A percentile compares a stretch with the other conserved stretches of the same genome.
phyloP scores from a whole-genome alignment of 805 yeast genomes.

The Komagataella ulmi region DNA sequence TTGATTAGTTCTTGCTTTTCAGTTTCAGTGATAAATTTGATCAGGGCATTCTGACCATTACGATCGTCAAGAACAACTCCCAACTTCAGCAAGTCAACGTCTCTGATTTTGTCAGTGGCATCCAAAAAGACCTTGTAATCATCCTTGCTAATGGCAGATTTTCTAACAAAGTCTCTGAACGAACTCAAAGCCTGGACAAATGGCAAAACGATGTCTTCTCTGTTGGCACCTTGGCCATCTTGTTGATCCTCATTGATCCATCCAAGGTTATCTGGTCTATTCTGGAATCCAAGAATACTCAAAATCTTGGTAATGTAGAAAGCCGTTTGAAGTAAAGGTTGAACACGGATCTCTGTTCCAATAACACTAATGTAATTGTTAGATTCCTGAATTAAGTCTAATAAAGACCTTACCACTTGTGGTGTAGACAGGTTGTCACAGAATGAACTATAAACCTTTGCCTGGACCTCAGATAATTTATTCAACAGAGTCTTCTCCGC shows the following conservation, averaged over 20 bases:
- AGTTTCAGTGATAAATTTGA: conserved; percentile 60
- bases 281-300: conserved; percentile 61
- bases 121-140: conserved; percentile 41
- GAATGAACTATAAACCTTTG: conserved; percentile 59
- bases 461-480: conserved; percentile 37
- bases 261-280: conserved; percentile 61
- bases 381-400: conserved; percentile 55
- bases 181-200: conserved; percentile 63
- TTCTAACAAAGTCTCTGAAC: conserved; percentile 76
- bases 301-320: conserved; percentile 62
- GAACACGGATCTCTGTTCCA: conserved; percentile 43
- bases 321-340: conserved; percentile 51
- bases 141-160: conserved; percentile 49
- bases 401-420: conserved; percentile 47
- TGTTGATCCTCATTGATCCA: conserved; percentile 42
- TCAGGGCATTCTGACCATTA: conserved; percentile 63
- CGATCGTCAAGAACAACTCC: conserved; percentile 89
- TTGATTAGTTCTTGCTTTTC: conserved; percentile 55
- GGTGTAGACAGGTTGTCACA: conserved; percentile 85
- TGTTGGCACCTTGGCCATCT: conserved; percentile 9
- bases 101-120: conserved; percentile 67
- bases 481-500: conserved; percentile 42
- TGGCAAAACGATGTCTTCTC: conserved; percentile 68
- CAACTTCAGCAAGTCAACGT: conserved; percentile 53
- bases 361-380: conserved; percentile 58